Evolutionary conservation across 2,329 filamentous ascomycete genomes (phyloP).

Genomic region (Aspergillus hiratsukae): DNA sequence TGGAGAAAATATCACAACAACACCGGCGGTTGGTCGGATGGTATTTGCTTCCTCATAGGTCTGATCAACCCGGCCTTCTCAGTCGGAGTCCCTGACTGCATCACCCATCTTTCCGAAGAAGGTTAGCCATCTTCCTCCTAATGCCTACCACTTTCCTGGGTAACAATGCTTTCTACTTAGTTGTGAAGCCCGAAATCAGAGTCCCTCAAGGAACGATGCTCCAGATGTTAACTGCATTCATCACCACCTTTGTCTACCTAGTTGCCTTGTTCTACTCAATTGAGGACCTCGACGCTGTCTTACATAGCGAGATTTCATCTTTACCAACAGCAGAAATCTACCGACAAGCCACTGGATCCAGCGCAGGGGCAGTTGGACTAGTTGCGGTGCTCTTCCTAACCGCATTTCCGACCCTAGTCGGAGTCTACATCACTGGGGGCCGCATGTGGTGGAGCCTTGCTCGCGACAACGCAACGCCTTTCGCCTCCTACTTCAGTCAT

Average conservation of each 20-base stretch:
- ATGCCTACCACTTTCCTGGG: neutral
- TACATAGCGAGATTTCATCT: slow-evolving; percentile 39
- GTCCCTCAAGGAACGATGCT: slow-evolving; percentile 44
- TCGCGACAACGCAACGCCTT: slow-evolving; percentile 55
- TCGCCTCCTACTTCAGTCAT: slow-evolving; percentile 43
- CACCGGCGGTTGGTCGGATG: slow-evolving; percentile 29
- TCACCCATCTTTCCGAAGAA: slow-evolving; percentile 60
- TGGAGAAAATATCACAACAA: slow-evolving; percentile 28
- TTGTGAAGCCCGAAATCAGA: slow-evolving; percentile 28
- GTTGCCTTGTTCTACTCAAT: slow-evolving; percentile 39
- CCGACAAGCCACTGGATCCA: slow-evolving; percentile 52
- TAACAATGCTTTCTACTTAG: slow-evolving; percentile 8
- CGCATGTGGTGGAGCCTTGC: slow-evolving; percentile 59
- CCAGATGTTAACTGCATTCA: slow-evolving; percentile 43
- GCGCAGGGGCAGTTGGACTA: slow-evolving; percentile 49
- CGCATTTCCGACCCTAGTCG: slow-evolving; percentile 49
- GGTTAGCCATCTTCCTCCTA: slow-evolving; percentile 12
- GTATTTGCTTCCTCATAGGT: slow-evolving; percentile 50
- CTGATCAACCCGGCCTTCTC: slow-evolving; percentile 63
- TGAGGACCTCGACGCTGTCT: slow-evolving; percentile 48
- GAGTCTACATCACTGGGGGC: slow-evolving; percentile 53
- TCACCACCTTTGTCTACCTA: slow-evolving; percentile 45
- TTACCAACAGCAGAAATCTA: slow-evolving; percentile 67
- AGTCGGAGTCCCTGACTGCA: slow-evolving; percentile 61
- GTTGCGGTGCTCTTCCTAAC: slow-evolving; percentile 53